Evolutionary conservation across 768 basidiomycete genomes (phyloP).

Genomic region (Exsudoporus frostii): DNA sequence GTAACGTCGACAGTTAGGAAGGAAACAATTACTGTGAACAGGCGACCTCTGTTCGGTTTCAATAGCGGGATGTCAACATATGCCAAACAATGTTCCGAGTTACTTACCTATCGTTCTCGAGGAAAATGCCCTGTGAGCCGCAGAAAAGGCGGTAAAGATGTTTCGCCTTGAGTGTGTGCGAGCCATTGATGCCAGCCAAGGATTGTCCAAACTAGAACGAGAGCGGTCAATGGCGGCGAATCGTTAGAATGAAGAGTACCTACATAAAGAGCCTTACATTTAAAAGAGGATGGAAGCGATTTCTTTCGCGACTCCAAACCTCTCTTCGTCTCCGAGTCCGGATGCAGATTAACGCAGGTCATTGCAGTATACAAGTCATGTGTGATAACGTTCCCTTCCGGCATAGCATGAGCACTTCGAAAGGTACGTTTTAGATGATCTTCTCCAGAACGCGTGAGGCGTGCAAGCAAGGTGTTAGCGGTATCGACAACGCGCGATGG

Average conservation of each 20-base stretch:
- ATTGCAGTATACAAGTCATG: conserved; percentile 15
- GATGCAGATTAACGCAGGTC: neutral
- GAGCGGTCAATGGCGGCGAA: neutral
- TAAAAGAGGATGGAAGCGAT: conserved; percentile 2
- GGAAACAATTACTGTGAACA: conserved; percentile 9
- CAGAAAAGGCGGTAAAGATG: neutral
- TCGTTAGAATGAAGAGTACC: neutral
- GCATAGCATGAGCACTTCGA: neutral
- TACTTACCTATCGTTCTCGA: conserved; percentile 1
- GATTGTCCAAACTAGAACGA: conserved; percentile 8
- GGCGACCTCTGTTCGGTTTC: conserved; percentile 2
- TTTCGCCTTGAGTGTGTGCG: neutral
- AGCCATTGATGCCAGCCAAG: neutral
- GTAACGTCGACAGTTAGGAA: neutral
- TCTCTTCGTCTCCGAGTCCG: conserved; percentile 5
- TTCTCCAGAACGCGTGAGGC: neutral
- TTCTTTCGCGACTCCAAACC: conserved; percentile 9
- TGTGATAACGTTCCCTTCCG: neutral
- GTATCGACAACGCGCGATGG: neutral
- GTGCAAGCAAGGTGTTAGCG: neutral
- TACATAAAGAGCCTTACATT: conserved; percentile 11
- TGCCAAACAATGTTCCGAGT: neutral
- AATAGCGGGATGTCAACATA: neutral
- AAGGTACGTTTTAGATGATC: neutral
- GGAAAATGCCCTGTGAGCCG: conserved; percentile 2